Evolutionary conservation across 2,329 filamentous ascomycete genomes (phyloP), one percentile per base, ranked within the genome.

Genomic region (Endothia cerciana): DNA sequence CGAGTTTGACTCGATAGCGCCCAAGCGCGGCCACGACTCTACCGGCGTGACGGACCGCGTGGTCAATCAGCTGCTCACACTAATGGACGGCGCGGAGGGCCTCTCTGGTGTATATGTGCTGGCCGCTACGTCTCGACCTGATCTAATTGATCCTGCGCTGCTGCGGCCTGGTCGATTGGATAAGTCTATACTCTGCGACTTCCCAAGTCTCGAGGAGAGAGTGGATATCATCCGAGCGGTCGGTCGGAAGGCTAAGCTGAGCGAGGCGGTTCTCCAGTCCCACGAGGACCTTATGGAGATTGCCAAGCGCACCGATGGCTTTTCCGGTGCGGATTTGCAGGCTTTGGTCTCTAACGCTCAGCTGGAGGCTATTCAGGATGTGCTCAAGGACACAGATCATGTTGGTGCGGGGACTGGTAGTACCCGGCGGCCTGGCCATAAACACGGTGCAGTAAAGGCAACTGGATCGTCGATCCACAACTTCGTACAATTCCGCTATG

Each of bases 21-120:
- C 95, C 2, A 99, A 98, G 79, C 87, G 95, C 79, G 95, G 95
- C 0, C 95, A 99, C 75, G 96, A 99, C 76, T 95, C 91, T 1
- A 99, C 95, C 0, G 95, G 96, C 70, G 96, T 99, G n/a, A 99
- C 95, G 0, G 96, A 99, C 77, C 89, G 96, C 45, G 96, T 99
- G 0, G 95, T 99, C 72, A 99, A 99, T 76, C 96, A 99, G 82
- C 88, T 99, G 65, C 85, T 99, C 13, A 99, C 96, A 0, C 94
- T 98, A 77, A 99, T 99, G 95, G 95, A 99, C 74, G 95, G 95
- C 74, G 95, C 95, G 0, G 96, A 99, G 77, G 96, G 95, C 0
- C 80, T 99, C 4, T 93, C 90, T 0, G 95, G 95, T 1, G 96
- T 99, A 0, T 99, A 99, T 72, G 95, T 99, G 6, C 86, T 99